phyloP scores from a whole-genome alignment of 2,329 filamentous ascomycete genomes.

The Cladosporium austrohemisphaericum region DNA sequence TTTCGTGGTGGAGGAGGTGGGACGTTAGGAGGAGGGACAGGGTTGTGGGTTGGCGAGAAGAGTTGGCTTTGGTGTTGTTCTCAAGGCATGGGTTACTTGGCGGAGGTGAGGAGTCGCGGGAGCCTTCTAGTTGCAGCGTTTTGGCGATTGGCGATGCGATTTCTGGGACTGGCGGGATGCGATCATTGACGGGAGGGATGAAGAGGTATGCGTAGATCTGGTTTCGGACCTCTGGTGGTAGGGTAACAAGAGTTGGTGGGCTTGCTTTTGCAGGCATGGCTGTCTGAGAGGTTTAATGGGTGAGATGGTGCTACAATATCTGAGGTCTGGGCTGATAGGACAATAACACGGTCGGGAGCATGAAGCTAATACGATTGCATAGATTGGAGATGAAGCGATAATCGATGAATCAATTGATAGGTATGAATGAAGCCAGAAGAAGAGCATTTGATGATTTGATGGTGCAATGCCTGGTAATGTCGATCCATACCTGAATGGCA shows the following conservation, averaged over 20 bases:
- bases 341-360: too few relatives aligned
- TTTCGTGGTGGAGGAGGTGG: conserved; percentile 25
- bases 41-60: background rate
- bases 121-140: background rate
- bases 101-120: background rate
- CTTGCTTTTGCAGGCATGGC: background rate
- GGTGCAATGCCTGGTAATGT: conserved; percentile 5
- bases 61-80: background rate
- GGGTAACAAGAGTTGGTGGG: conserved; percentile 6
- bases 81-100: conserved; percentile 1
- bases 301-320: background rate
- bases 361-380: background rate
- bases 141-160: background rate
- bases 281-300: background rate
- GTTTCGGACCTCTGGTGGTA: conserved; percentile 17
- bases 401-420: background rate
- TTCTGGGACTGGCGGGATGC: background rate
- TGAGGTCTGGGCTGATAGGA: background rate
- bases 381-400: background rate
- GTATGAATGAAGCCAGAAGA: background rate
- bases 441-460: background rate
- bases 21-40: conserved; percentile 10
- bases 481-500: conserved; percentile 5
- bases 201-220: conserved; percentile 12
- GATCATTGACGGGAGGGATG: conserved; percentile 5